phyloP scores from a whole-genome alignment of 148 eudicot species.

The Fagopyrum tataricum region DNA sequence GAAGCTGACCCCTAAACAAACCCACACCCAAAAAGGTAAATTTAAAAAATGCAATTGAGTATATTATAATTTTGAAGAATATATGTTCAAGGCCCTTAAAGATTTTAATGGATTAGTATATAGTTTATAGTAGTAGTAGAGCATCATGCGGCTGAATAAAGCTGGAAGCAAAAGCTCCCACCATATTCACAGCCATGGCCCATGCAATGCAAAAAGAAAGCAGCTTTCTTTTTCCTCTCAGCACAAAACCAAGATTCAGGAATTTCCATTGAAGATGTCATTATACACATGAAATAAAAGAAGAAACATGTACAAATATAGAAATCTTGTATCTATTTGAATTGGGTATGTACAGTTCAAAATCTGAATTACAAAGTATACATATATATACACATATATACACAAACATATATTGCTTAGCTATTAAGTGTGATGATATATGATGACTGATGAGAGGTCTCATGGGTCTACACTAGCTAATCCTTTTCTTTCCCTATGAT shows the following conservation, averaged over 20 bases:
- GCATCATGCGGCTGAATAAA: constrained; percentile 15
- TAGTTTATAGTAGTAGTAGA: neutral
- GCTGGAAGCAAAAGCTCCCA: constrained; percentile 14
- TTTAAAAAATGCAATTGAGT: constrained; percentile 2
- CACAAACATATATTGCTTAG: neutral
- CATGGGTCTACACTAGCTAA: constrained; percentile 3
- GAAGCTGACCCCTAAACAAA: neutral
- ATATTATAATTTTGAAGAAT: neutral
- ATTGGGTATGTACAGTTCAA: neutral
- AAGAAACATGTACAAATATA: neutral
- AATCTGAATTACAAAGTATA: neutral
- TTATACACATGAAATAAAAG: neutral
- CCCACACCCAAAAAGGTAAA: neutral
- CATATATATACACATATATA: neutral
- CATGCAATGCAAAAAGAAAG: constrained; percentile 8
- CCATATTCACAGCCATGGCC: constrained; percentile 6
- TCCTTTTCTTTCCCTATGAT: neutral
- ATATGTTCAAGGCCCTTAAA: neutral
- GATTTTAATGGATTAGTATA: neutral
- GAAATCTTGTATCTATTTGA: neutral
- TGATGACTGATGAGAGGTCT: constrained; percentile 1
- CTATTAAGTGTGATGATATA: neutral
- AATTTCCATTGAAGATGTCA: neutral
- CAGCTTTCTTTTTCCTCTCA: neutral
- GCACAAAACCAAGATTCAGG: neutral